A percentile compares a stretch with the other conserved stretches of the same genome.
phyloP scores from a whole-genome alignment of 371 early-diverging fungal species.

The Mortierella sp. region DNA sequence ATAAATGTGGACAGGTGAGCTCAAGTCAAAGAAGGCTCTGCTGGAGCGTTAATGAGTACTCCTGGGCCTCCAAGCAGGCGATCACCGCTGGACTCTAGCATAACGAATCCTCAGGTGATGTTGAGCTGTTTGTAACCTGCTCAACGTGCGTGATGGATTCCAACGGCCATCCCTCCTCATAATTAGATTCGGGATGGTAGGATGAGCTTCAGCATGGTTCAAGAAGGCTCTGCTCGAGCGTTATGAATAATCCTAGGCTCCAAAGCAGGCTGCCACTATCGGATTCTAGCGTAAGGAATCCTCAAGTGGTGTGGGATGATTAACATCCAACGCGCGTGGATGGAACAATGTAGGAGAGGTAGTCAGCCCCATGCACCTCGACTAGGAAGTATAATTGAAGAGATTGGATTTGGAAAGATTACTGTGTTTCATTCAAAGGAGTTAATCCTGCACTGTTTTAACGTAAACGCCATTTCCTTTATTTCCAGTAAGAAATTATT shows the following conservation, averaged over 20 bases:
- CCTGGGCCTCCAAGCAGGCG: slow-evolving; percentile 28
- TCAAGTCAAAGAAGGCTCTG: slow-evolving; percentile 34
- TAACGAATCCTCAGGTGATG: slow-evolving; percentile 36
- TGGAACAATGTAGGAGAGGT: slow-evolving; percentile 32
- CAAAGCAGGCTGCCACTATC: slow-evolving; percentile 25
- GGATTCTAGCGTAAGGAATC: slow-evolving; percentile 32
- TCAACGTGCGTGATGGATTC: slow-evolving; percentile 35
- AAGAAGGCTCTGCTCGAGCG: slow-evolving; percentile 42
- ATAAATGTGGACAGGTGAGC: slow-evolving; percentile 16
- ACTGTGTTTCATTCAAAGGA: too few relatives aligned
- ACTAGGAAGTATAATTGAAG: slow-evolving; percentile 10
- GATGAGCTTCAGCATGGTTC: slow-evolving; percentile 31
- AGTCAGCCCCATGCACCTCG: slow-evolving; percentile 37
- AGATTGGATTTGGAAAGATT: too few relatives aligned
- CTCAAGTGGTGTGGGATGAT: slow-evolving; percentile 35
- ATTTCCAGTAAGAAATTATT: too few relatives aligned
- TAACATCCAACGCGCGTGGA: slow-evolving; percentile 35
- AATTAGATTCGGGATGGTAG: slow-evolving; percentile 27
- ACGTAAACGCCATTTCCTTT: too few relatives aligned
- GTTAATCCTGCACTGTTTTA: too few relatives aligned
- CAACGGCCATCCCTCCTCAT: slow-evolving; percentile 30
- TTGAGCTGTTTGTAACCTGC: slow-evolving; percentile 28
- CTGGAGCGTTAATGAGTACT: slow-evolving; percentile 40
- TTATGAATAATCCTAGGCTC: slow-evolving; percentile 24
- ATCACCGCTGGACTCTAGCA: slow-evolving; percentile 41